phyloP scores from a whole-genome alignment of 129 eudicot species.

The Silybum marianum region DNA sequence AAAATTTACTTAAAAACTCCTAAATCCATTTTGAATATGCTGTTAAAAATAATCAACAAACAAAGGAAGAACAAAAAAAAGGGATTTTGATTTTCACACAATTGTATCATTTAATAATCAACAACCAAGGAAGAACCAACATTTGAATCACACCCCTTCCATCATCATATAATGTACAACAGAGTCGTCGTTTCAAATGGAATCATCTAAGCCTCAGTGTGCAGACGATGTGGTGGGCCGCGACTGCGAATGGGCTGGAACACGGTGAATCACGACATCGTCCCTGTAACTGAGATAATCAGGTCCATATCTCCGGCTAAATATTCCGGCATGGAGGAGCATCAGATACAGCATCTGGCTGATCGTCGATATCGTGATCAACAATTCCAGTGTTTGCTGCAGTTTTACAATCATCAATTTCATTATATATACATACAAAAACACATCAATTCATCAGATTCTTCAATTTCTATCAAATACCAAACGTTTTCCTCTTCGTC shows the following conservation, averaged over 20 bases:
- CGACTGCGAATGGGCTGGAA: slow-evolving; percentile 22
- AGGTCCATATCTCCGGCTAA: slow-evolving; percentile 56
- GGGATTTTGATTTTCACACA: background rate
- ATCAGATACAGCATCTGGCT: slow-evolving; percentile 67
- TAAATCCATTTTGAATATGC: no score
- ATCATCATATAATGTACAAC: background rate
- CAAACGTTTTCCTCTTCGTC: slow-evolving; percentile 74
- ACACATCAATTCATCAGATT: background rate
- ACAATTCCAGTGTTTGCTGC: slow-evolving; percentile 80
- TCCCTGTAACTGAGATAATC: slow-evolving; percentile 31
- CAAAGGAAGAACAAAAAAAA: no score
- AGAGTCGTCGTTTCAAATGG: background rate
- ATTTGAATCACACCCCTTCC: background rate
- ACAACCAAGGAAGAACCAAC: background rate
- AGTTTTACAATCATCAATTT: background rate
- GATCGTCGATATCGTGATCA: slow-evolving; percentile 58
- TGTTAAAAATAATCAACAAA: no score
- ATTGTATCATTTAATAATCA: background rate
- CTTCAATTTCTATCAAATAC: slow-evolving; percentile 32
- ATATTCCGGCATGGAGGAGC: slow-evolving; percentile 73
- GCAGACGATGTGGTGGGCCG: slow-evolving; percentile 23
- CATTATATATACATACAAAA: background rate
- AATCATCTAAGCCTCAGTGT: slow-evolving; percentile 1
- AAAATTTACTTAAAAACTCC: no score
- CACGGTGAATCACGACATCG: slow-evolving; percentile 20